phyloP scores from a whole-genome alignment of 345 rosid species.

The Reutealis trisperma region DNA sequence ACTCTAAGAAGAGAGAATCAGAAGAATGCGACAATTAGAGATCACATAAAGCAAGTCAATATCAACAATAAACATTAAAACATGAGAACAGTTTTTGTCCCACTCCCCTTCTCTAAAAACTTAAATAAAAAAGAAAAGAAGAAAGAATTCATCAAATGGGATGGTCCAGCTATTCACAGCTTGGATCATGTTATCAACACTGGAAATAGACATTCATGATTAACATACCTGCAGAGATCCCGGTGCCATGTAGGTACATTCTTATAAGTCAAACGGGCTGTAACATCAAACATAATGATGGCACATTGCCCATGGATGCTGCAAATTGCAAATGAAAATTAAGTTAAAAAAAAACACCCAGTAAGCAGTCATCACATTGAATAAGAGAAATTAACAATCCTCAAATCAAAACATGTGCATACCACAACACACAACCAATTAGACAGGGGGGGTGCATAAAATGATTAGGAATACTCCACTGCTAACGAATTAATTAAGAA shows the following conservation, averaged over 20 bases:
- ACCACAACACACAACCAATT: background rate
- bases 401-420: background rate
- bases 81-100: background rate
- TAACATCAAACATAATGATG: conserved; percentile 92
- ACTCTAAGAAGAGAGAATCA: conserved; percentile 44
- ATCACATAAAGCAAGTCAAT: background rate
- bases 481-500: no score
- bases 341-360: background rate
- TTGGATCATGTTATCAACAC: background rate
- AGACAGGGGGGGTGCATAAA: no score
- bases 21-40: background rate
- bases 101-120: background rate
- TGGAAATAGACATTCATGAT: background rate
- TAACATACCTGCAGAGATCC: conserved; percentile 75
- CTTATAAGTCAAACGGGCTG: conserved; percentile 93
- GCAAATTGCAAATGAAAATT: conserved; percentile 6
- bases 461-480: background rate
- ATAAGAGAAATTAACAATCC: background rate
- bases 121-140: no score
- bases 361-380: background rate
- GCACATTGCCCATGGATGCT: conserved; percentile 99
- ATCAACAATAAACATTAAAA: background rate
- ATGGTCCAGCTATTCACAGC: background rate
- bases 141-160: background rate
- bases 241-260: conserved; percentile 98